These are phyloP conservation scores for Claviceps purpurea DNA, from an alignment of 2,329 filamentous ascomycete genomes.

Conservation along the genomic window DNA sequence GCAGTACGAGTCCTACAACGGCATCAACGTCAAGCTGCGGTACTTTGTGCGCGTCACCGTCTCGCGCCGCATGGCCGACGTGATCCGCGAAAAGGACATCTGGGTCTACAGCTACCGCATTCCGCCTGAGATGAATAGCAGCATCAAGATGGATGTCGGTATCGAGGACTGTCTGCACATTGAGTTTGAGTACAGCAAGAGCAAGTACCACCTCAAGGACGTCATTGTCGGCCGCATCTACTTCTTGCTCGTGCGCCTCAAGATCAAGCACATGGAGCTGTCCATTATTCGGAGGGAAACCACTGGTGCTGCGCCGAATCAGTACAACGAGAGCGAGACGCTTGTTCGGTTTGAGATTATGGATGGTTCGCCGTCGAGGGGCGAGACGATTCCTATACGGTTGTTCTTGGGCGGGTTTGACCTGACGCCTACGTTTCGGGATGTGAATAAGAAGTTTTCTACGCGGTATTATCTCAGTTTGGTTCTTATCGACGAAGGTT, in stretches of 20 bases:
- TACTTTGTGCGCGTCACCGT: slow-evolving; percentile 98
- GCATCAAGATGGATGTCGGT: slow-evolving; percentile 99
- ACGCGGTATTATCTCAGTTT: slow-evolving; percentile 95
- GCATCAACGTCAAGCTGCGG: slow-evolving; percentile 97
- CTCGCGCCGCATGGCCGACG: slow-evolving; percentile 90
- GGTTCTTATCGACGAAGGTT: slow-evolving; percentile 89
- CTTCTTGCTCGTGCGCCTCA: slow-evolving; percentile 88
- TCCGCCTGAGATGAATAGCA: slow-evolving; percentile 93
- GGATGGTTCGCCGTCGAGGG: slow-evolving; percentile 95
- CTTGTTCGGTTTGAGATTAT: slow-evolving; percentile 98
- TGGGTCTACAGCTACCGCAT: slow-evolving; percentile 99
- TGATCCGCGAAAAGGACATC: slow-evolving; percentile 96
- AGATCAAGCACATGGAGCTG: slow-evolving; percentile 99
- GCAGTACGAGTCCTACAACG: slow-evolving; percentile 98
- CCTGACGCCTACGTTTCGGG: slow-evolving; percentile 91
- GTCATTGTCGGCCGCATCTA: slow-evolving; percentile 98
- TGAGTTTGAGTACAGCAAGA: slow-evolving; percentile 98
- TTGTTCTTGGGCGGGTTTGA: slow-evolving; percentile 97
- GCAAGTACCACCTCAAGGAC: slow-evolving; percentile 97
- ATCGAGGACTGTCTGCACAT: slow-evolving; percentile 99
- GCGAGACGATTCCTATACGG: slow-evolving; percentile 88
- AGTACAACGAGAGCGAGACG: slow-evolving; percentile 99
- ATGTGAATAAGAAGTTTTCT: slow-evolving; percentile 99
- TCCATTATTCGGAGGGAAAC: slow-evolving; percentile 96
- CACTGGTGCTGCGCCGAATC: slow-evolving; percentile 89